These are phyloP conservation scores for Glycine latifolia DNA, from an alignment of 306 rosid species.

Conservation along the genomic window DNA sequence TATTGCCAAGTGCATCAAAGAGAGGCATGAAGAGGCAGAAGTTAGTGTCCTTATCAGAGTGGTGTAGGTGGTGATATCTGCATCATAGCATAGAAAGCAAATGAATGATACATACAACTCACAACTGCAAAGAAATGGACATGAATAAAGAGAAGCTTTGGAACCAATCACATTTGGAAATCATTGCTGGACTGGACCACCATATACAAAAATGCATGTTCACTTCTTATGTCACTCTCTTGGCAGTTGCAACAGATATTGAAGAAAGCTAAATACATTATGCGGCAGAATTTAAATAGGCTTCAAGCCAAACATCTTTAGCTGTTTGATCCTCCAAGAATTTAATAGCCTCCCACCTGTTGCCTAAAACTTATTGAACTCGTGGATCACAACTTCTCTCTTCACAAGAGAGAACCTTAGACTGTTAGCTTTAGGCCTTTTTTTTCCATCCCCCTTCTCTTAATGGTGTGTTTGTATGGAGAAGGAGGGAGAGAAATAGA, in stretches of 20 bases:
- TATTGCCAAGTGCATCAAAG: slow-evolving; percentile 80
- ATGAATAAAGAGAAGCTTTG: background rate
- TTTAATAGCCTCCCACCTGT: slow-evolving; percentile 2
- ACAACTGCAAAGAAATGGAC: background rate
- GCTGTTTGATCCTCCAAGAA: background rate
- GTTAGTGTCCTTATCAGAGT: slow-evolving; percentile 72
- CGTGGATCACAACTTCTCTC: slow-evolving; percentile 27
- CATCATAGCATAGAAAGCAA: slow-evolving; percentile 40
- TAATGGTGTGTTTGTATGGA: background rate
- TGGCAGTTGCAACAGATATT: slow-evolving; percentile 25
- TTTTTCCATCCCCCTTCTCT: background rate
- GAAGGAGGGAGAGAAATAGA: background rate
- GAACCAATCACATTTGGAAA: slow-evolving; percentile 20
- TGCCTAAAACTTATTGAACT: background rate
- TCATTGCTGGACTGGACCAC: slow-evolving; percentile 34
- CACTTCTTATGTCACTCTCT: slow-evolving; percentile 15
- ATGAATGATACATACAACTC: background rate
- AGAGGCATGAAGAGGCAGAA: slow-evolving; percentile 99
- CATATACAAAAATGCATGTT: background rate
- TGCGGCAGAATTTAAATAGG: background rate
- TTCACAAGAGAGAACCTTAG: slow-evolving; percentile 10
- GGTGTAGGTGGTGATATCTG: slow-evolving; percentile 91
- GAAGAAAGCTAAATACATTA: background rate
- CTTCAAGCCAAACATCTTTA: slow-evolving; percentile 22
- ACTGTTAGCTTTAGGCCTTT: background rate